Evolutionary conservation across 768 basidiomycete species (phyloP).

Genomic region (Pleurotus tuber-regium): DNA sequence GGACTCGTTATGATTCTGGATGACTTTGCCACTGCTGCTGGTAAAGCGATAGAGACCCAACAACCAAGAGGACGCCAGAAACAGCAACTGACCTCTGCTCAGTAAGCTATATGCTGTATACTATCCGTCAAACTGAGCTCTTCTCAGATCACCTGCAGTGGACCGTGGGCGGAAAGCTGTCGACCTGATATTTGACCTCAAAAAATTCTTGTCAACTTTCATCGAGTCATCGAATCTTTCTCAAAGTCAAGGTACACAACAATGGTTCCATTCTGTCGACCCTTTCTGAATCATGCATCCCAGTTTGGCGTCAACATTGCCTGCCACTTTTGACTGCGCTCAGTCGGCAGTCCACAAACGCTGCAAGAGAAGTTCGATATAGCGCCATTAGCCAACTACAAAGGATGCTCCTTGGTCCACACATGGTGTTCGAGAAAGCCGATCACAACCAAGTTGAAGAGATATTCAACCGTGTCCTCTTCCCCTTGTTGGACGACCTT

Average conservation of each 20-base stretch:
- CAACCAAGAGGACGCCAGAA: conserved; percentile 50
- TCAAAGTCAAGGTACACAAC: conserved; percentile 38
- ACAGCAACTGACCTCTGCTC: conserved; percentile 47
- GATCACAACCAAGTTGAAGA: conserved; percentile 69
- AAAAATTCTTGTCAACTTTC: conserved; percentile 60
- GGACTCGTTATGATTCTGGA: conserved; percentile 81
- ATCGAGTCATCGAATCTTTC: conserved; percentile 46
- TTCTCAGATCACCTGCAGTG: conserved; percentile 64
- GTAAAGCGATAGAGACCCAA: conserved; percentile 53
- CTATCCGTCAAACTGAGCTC: conserved; percentile 7
- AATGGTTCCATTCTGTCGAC: conserved; percentile 8
- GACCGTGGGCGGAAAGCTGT: conserved; percentile 82
- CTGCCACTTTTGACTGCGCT: conserved; percentile 74
- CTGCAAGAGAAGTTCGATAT: conserved; percentile 82
- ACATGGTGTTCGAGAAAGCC: conserved; percentile 56
- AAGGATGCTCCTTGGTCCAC: conserved; percentile 78
- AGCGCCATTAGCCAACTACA: conserved; percentile 78
- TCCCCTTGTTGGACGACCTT: conserved; percentile 90
- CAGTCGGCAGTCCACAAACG: conserved; percentile 79
- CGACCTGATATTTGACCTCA: conserved; percentile 74
- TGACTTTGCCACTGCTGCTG: conserved; percentile 81
- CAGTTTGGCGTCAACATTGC: conserved; percentile 76
- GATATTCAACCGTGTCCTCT: conserved; percentile 85
- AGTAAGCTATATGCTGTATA: conserved; percentile 33
- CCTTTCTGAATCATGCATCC: not conserved